Base-by-base conservation (phyloP, 2,329 filamentous ascomycete species). In the Pezicula carpinea region DNA sequence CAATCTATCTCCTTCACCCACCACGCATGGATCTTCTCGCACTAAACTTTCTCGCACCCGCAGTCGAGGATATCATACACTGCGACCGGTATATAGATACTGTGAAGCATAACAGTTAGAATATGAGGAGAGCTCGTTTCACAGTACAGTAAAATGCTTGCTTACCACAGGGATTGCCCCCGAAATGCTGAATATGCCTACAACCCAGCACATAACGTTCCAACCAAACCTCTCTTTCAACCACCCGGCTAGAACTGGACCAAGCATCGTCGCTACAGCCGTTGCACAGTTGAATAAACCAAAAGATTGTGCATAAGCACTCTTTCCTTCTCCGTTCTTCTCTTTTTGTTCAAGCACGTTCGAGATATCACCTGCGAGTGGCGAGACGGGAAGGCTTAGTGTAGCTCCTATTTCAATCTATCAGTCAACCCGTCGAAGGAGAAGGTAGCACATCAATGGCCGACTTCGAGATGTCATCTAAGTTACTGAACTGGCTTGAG, bases 291-390 rank as follows among this genome's bases (percentile, higher is more conserved):
- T 80, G 43, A 75, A 75, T 3, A 80, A 53, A 1, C 73, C 73
- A 58, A 79, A 80, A 0, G 77, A 77, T 50, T 82, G 71, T 6
- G 79, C 79, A 60, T 79, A 75, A 0, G 77, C 38, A 10, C 15
- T n/a, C 7, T 39, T 39, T n/a, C n/a, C 39, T 14, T 48, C 38
- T 13, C 23, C 43, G 6, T 22, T 34, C 29, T 21, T 44, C 13
- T 42, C 46, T 19, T 34, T 42, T 14, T 13, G 47, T 17, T 48
- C 43, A 5, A 51, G 22, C 10, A 48, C 39, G 26, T 35, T 35
- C 13, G 44, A 51, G 3, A 46, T 19, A 15, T 51, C 46, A 17
- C 38, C 41, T n/a, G 49, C 46, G 6, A 51, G 42, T 17, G 46
- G 49, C 5, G 42, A 48, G 18, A 48, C 43, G 19, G 48, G 43